Evolutionary conservation across 805 yeast genomes (phyloP).

Genomic region (Ogataea nitratoaversa): DNA sequence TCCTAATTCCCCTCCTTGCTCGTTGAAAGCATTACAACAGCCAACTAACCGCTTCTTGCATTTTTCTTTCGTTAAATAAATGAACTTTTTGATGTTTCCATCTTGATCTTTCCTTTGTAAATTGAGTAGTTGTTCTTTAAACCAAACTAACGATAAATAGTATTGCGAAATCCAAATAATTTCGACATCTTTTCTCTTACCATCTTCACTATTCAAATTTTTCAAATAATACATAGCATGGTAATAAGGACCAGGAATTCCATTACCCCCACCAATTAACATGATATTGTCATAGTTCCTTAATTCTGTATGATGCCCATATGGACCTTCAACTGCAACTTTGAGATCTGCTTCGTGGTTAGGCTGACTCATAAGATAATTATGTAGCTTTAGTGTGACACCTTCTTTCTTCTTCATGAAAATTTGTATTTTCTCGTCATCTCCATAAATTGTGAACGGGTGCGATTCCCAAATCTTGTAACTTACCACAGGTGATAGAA

Average conservation of each 20-base stretch:
- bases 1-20: not conserved
- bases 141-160: slow-evolving; percentile 39
- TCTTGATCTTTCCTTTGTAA: slow-evolving; percentile 14
- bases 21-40: not conserved
- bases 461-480: slow-evolving; percentile 57
- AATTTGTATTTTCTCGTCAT: slow-evolving; percentile 30
- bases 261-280: slow-evolving; percentile 55
- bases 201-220: slow-evolving; percentile 11
- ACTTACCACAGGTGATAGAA: slow-evolving; percentile 30
- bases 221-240: slow-evolving; percentile 34
- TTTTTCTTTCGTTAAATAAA: slow-evolving; percentile 23
- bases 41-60: not conserved
- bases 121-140: slow-evolving; percentile 35
- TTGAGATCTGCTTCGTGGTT: slow-evolving; percentile 17
- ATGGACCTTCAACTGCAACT: slow-evolving; percentile 51
- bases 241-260: slow-evolving; percentile 50
- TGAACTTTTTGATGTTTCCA: slow-evolving; percentile 12
- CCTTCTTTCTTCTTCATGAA: slow-evolving; percentile 48
- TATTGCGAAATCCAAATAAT: slow-evolving; percentile 47
- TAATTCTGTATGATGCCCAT: slow-evolving; percentile 42
- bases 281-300: slow-evolving; percentile 38
- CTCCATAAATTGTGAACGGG: slow-evolving; percentile 47
- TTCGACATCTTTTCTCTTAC: slow-evolving; percentile 22
- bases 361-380: slow-evolving; percentile 19
- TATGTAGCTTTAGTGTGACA: slow-evolving; percentile 36